Evolutionary conservation across 2,329 filamentous ascomycete genomes (phyloP).

Genomic region (Arthrobotrys sinensis): DNA sequence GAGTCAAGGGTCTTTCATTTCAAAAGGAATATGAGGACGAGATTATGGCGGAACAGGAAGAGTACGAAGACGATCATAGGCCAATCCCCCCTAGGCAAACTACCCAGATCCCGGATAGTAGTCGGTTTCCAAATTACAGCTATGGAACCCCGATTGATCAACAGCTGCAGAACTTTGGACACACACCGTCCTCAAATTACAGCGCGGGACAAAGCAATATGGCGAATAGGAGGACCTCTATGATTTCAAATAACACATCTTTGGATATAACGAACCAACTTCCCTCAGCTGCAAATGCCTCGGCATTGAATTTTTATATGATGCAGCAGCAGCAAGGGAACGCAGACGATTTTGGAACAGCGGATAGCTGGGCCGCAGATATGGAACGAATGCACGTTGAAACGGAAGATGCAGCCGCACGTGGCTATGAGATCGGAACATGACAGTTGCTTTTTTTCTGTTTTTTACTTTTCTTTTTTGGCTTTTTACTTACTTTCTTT

Average conservation of each 20-base stretch:
- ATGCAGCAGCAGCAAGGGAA: constrained; percentile 57
- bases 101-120: constrained; percentile 59
- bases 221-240: constrained; percentile 41
- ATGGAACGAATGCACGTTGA: constrained; percentile 60
- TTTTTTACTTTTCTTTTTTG: constrained; percentile 8
- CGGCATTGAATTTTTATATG: constrained; percentile 53
- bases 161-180: constrained; percentile 54
- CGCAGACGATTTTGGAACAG: constrained; percentile 34
- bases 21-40: constrained; percentile 60
- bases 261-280: constrained; percentile 46
- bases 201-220: constrained; percentile 46
- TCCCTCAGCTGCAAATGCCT: constrained; percentile 31
- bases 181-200: constrained; percentile 51
- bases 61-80: constrained; percentile 45
- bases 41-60: constrained; percentile 59
- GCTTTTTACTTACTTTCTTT: constrained; percentile 3
- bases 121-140: constrained; percentile 56
- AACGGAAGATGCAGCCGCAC: constrained; percentile 42
- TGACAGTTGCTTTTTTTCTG: constrained; percentile 18
- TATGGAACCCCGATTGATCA: constrained; percentile 59
- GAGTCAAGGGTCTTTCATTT: constrained; percentile 56
- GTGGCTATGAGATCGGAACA: constrained; percentile 59
- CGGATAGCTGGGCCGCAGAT: constrained; percentile 48
- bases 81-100: constrained; percentile 27
- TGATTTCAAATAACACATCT: constrained; percentile 54